Percentiles rank a stretch among this genome's conserved stretches.
Conservation (phyloP, 2,329 filamentous ascomycete species). For the Colletotrichum coccodes region DNA sequence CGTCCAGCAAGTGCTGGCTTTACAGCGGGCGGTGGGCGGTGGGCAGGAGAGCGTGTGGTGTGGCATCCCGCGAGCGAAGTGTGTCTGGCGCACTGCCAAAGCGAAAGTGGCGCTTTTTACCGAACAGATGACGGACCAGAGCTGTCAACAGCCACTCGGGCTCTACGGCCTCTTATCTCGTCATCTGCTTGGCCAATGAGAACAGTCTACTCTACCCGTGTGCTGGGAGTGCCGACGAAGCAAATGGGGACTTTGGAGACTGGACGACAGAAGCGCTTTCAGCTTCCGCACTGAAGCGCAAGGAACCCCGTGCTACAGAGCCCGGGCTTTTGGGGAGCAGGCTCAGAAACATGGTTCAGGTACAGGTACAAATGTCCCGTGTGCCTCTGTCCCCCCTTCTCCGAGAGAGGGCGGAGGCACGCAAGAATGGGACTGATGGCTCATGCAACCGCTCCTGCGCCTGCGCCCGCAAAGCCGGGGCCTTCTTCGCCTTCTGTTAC, state of each 20-base stretch:
- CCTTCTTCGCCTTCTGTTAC: constrained; percentile 22
- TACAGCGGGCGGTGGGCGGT: background rate
- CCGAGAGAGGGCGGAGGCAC: constrained; percentile 5
- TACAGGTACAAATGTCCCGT: constrained; percentile 2
- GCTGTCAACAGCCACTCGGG: constrained; percentile 10
- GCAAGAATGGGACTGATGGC: constrained; percentile 26
- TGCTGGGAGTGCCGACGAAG: background rate
- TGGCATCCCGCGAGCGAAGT: constrained; percentile 11
- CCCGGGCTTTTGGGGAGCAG: background rate
- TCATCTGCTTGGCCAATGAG: constrained; percentile 13
- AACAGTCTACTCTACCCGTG: background rate
- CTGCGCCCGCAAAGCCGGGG: constrained; percentile 26
- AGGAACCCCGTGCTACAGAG: background rate
- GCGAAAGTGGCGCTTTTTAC: constrained; percentile 12
- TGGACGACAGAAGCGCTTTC: background rate
- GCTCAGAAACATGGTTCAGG: background rate
- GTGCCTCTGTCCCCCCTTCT: background rate
- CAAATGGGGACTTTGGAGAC: background rate
- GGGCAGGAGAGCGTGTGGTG: constrained; percentile 6
- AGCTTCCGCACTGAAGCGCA: background rate
- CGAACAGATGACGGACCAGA: constrained; percentile 9
- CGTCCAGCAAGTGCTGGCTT: constrained; percentile 1
- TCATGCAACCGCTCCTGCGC: constrained; percentile 28
- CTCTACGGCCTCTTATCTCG: constrained; percentile 16
- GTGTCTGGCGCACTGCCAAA: constrained; percentile 3